Base-by-base conservation (phyloP, 495 filamentous ascomycete species). In the Evernia prunastri region DNA sequence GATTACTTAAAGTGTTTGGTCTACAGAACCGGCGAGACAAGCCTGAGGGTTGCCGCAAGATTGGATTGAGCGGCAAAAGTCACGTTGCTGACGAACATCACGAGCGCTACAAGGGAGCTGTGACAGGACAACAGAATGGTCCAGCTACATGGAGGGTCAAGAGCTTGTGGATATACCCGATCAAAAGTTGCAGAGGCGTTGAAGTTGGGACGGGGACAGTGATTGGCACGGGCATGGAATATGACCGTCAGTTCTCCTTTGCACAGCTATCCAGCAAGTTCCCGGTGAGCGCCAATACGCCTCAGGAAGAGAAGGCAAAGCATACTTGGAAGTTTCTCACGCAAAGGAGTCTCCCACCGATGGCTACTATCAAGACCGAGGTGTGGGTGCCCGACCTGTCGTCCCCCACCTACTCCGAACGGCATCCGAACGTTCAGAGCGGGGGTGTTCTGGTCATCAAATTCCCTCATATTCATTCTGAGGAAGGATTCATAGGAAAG, bases 211-310 rank as follows among this genome's bases (percentile, higher is more conserved):
- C 78, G 59, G 85, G 83, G 51, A 84, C 85, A 58, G 81, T 96
- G 7, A 75, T 92, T 35, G 71, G 83, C 8, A 86, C 84, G 20
- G 92, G 92, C 5, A 79, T 97, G 54, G 80, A 88, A 72, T 89
- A 87, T 72, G 93, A 97, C 73, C 86, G 93, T 1, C 84, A 90
- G 67, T 96, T 91, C 79, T 88, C 84, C 57, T 90, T 96, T 68
- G 89, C 87, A 1, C 86, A 91, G 72, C 78, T 87, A 36, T 82
- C 82, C 71, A 76, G 76, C 69, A 80, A 78, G 13, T 81, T 80
- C 51, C 79, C 80, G 23, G 76, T 77, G 51, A 60, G 71, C 31
- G 64, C 74, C 20, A 68, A 76, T 53, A 66, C 71, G 20, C 64
- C 77, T 3, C 71, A 75, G 9, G 73, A 73, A 51, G 75, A 77